A percentile compares a stretch with the other conserved stretches of the same genome.
Conservation (phyloP, 2,329 filamentous ascomycete species). For the Aspergillus quadrilineatus region DNA sequence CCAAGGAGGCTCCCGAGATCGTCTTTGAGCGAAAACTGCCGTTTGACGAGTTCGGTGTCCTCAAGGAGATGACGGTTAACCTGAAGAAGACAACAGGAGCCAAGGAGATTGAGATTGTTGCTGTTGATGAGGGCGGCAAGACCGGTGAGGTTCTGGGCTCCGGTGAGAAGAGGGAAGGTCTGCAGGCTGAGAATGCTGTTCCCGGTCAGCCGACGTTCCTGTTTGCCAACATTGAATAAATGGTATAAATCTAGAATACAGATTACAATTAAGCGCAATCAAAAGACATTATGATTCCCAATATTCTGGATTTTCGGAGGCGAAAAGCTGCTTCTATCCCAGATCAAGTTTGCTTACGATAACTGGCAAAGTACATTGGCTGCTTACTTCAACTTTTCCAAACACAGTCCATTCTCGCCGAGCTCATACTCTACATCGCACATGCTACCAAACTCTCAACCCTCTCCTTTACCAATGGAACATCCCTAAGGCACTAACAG, state of each 20-base stretch:
- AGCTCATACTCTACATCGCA: too few relatives aligned
- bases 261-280: not conserved
- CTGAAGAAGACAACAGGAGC: slow-evolving; percentile 75
- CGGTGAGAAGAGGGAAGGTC: slow-evolving; percentile 57
- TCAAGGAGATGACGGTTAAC: slow-evolving; percentile 74
- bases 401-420: too few relatives aligned
- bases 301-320: too few relatives aligned
- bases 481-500: too few relatives aligned
- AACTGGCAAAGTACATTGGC: too few relatives aligned
- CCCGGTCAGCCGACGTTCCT: slow-evolving; percentile 79
- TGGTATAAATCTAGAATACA: not conserved
- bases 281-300: not conserved
- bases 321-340: too few relatives aligned
- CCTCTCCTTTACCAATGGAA: too few relatives aligned
- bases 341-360: too few relatives aligned
- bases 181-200: slow-evolving; percentile 72
- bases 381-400: too few relatives aligned
- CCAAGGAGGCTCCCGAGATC: slow-evolving; percentile 62
- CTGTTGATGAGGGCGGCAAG: slow-evolving; percentile 61
- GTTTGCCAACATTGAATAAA: slow-evolving; percentile 71
- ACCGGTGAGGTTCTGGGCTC: slow-evolving; percentile 44
- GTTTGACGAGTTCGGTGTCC: slow-evolving; percentile 78
- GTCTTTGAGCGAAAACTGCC: slow-evolving; percentile 82
- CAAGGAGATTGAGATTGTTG: slow-evolving; percentile 68
- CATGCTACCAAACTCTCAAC: too few relatives aligned